Evolutionary conservation across 352 stramenopile genomes (phyloP).

Genomic region (Phytophthora pseudosyringae): DNA sequence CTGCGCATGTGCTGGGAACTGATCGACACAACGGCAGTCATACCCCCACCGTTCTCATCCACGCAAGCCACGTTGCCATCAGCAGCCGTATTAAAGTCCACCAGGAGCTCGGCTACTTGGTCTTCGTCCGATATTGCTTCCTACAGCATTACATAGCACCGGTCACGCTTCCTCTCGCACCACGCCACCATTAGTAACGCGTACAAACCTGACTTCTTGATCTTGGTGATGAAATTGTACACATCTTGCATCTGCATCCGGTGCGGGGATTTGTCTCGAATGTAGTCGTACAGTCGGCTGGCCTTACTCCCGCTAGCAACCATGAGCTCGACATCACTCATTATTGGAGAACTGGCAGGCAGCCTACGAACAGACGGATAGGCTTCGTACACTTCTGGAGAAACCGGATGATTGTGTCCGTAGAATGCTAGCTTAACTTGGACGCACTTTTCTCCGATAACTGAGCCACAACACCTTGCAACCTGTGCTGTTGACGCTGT

Average conservation of each 20-base stretch:
- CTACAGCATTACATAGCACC: background rate
- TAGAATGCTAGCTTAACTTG: background rate
- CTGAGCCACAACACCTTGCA: background rate
- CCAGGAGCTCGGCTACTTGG: slow-evolving; percentile 7
- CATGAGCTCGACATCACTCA: slow-evolving; percentile 10
- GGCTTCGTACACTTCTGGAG: background rate
- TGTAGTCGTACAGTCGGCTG: slow-evolving; percentile 33
- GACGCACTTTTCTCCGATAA: background rate
- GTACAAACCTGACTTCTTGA: slow-evolving; percentile 11
- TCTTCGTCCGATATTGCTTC: slow-evolving; percentile 3
- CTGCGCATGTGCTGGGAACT: slow-evolving; percentile 9
- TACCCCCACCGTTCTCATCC: background rate
- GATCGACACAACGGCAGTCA: slow-evolving; percentile 1
- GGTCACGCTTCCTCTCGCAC: too few relatives aligned
- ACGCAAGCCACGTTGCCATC: background rate
- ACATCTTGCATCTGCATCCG: slow-evolving; percentile 4
- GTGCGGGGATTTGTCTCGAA: background rate
- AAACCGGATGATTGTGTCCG: background rate
- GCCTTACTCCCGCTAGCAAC: slow-evolving; percentile 8
- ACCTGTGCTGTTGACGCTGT: background rate
- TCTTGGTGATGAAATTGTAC: slow-evolving; percentile 7
- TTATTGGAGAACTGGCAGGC: background rate
- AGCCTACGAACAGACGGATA: slow-evolving; percentile 7
- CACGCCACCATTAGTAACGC: too few relatives aligned
- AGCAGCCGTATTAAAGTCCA: background rate